These are phyloP conservation scores for Rhodotorula toruloides DNA, from an alignment of 768 basidiomycete genomes.

Conservation along the genomic window DNA sequence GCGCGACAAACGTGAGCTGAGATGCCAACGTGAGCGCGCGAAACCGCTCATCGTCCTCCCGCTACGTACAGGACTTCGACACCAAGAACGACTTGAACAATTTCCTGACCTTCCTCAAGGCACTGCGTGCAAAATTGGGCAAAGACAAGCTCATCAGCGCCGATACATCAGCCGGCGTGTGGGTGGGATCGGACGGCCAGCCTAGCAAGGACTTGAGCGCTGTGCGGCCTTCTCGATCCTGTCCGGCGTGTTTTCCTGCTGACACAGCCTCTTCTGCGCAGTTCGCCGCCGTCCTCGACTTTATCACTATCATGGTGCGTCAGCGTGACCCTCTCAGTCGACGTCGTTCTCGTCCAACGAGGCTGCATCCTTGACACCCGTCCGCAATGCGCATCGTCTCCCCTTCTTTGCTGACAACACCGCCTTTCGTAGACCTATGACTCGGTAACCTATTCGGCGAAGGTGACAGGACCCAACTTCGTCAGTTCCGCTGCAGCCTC, in stretches of 20 bases:
- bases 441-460: background rate
- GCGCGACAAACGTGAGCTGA: background rate
- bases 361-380: no score
- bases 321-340: no score
- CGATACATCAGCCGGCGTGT: conserved; percentile 3
- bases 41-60: background rate
- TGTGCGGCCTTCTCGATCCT: background rate
- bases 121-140: conserved; percentile 15
- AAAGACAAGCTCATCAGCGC: conserved; percentile 15
- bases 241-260: background rate
- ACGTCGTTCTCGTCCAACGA: no score
- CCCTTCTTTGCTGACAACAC: no score
- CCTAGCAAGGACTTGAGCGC: conserved; percentile 9
- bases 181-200: conserved; percentile 2
- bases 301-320: conserved; percentile 20
- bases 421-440: conserved; percentile 15
- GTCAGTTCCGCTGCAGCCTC: background rate
- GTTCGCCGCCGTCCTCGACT: conserved; percentile 8
- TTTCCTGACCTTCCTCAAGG: conserved; percentile 11
- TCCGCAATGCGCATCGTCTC: no score
- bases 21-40: background rate
- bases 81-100: conserved; percentile 20
- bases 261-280: background rate
- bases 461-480: conserved; percentile 20
- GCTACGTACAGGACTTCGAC: conserved; percentile 8